Evolutionary conservation across 805 yeast genomes (phyloP), one percentile per base, ranked within the genome.

Genomic region (Nakazawaea pomicola): DNA sequence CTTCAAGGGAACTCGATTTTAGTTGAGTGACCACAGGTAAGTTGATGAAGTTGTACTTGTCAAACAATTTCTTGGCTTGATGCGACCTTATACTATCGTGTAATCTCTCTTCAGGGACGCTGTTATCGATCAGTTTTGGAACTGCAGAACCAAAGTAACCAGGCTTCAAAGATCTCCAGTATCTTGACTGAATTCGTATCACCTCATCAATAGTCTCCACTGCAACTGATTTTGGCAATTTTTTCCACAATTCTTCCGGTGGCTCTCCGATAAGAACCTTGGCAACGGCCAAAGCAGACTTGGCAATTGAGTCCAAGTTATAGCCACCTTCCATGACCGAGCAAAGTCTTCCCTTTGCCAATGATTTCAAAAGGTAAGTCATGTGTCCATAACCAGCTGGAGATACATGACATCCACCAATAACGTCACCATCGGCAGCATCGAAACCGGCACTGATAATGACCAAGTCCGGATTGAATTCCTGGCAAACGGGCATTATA

Each of bases 391-490:
- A 93, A 11, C 96, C 96, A 29, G 89, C 83, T 2, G 99, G 99
- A 0, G 96, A 74, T 2, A 93, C 95, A 58, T 87, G 95, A 60
- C 97, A 93, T 35, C 91, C 95, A 9, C 99, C 99, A 48, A 93
- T 86, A 44, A 88, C 82, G 61, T 93, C 99, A 45, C 98, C 98
- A 54, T 87, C 96, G 1, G 99, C 99, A 16, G 99, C 99, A 64
- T 93, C 99, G 53, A 93, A 93, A 0, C 99, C 99, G 0, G 98
- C 81, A 15, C 96, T 86, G 24, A 93, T 80, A 27, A 93, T 87
- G 4, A 90, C 91, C 48, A 93, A 70, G 63, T 93, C 99, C 0
- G 99, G 97, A 54, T 81, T 80, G 54, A 83, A 93, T 58, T 93
- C 99, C 43, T 79, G 64, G 41, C 93, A 83, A 37, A 89, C 78